Percentiles rank a stretch among this genome's conserved stretches.
phyloP scores from a whole-genome alignment of 805 yeast species.

The Kuraishia ogatae region DNA sequence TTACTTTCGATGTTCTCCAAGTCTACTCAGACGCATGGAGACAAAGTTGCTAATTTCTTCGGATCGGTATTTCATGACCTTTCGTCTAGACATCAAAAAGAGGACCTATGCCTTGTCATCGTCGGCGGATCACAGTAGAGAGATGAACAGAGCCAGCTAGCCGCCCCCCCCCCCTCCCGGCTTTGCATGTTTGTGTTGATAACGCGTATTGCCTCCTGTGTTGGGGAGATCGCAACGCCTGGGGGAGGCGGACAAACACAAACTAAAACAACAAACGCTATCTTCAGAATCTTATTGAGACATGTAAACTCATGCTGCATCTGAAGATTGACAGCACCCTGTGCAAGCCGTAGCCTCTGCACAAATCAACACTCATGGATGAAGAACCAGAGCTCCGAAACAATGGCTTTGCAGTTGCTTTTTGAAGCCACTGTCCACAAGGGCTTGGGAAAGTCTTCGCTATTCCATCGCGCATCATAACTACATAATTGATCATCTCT shows the following conservation, averaged over 20 bases:
- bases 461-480: too few species aligned
- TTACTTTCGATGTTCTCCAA: background rate
- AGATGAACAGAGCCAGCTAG: too few species aligned
- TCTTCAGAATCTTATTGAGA: too few species aligned
- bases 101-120: too few species aligned
- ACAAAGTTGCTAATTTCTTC: background rate
- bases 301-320: too few species aligned
- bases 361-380: background rate
- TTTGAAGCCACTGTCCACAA: background rate
- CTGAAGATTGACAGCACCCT: background rate
- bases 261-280: too few species aligned
- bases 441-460: background rate
- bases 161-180: too few species aligned
- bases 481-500: background rate
- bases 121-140: too few species aligned
- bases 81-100: background rate
- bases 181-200: too few species aligned
- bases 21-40: background rate
- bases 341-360: background rate
- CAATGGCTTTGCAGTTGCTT: background rate
- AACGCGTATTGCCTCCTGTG: too few species aligned
- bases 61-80: background rate
- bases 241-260: too few species aligned
- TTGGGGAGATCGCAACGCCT: too few species aligned
- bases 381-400: background rate